Conservation (phyloP, 2,329 filamentous ascomycete genomes). For the Zymoseptoria passerinii region DNA sequence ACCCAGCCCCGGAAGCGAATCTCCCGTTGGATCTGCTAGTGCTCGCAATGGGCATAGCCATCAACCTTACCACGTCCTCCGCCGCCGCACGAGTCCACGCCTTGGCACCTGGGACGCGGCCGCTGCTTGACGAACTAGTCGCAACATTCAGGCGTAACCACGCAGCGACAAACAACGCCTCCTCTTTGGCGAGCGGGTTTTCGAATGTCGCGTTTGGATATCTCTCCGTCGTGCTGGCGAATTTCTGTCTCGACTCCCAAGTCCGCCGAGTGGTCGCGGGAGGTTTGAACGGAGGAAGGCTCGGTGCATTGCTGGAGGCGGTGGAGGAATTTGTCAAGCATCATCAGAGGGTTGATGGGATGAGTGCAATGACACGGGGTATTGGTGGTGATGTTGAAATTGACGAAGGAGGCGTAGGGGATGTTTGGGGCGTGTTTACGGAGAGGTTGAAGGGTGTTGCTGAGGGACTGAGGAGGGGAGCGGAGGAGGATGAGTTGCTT, state of each 20-base stretch:
- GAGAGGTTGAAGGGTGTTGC: conserved; percentile 47
- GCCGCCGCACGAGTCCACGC: conserved; percentile 41
- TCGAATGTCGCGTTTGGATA: conserved; percentile 81
- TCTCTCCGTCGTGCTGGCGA: conserved; percentile 73
- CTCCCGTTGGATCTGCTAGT: conserved; percentile 58
- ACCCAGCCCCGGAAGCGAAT: neutral
- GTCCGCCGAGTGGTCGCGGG: conserved; percentile 30
- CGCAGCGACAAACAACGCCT: conserved; percentile 43
- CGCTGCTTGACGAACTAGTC: conserved; percentile 19
- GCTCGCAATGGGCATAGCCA: conserved; percentile 70
- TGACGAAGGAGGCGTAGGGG: conserved; percentile 35
- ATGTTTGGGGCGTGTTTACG: conserved; percentile 44
- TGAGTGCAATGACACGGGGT: conserved; percentile 10
- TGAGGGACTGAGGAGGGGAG: conserved; percentile 22
- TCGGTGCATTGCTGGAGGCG: conserved; percentile 46
- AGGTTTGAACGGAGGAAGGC: conserved; percentile 39
- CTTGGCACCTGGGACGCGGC: conserved; percentile 5
- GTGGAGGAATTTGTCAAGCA: conserved; percentile 56
- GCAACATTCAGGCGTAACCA: conserved; percentile 24
- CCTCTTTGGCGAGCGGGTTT: conserved; percentile 62
- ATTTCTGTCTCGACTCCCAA: conserved; percentile 55
- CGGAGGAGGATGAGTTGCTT: neutral
- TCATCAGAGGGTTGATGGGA: conserved; percentile 50
- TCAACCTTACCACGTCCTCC: conserved; percentile 79
- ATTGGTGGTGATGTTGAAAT: conserved; percentile 32